Base-by-base conservation (phyloP, 2,329 filamentous ascomycete species). In the Penicillium paneum region DNA sequence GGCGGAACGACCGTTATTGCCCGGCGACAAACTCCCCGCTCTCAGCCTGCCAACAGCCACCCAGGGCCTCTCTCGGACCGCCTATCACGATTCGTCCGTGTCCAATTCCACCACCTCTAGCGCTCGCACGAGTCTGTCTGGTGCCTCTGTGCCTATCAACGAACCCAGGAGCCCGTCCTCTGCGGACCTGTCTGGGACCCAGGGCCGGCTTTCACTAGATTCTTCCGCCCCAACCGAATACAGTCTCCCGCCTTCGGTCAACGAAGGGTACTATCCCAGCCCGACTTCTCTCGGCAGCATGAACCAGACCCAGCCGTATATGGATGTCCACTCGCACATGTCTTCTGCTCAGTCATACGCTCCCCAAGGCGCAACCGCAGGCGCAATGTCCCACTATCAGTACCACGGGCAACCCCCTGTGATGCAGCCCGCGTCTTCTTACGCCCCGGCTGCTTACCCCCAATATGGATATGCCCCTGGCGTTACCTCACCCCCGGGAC, bases 261-360 rank as follows among this genome's bases (percentile, higher is more conserved):
- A 67, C 49, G 72, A 77, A 39, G 65, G 69, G 34, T 79, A 78
- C 60, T 78, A 77, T 62, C 66, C 68, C 29, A 67, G 63, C 38
- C 69, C 70, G n/a, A 68, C 64, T 35, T 69, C 72, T 49, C 65
- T 72, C 57, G 64, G 70, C 68, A 79, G 72, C 75, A 96, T 97
- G 92, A 96, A 96, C 78, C 87, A 88, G 75, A 82, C 83, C 66
- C 83, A 85, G 68, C 81, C 85, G 64, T 93, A 96, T 66, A 89
- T 95, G 86, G 94, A 96, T 74, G 91, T 94, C 69, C 82, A 87
- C 70, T 79, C 82, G 66, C 89, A 94, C 74, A 87, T 95, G 79
- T 89, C 89, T 65, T 83, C 86, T 63, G 87, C 87, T 57, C 89
- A 90, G 71, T 81, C 85, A 56, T 89, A 88, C 66, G 81, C 86